phyloP scores from a whole-genome alignment of 2,329 filamentous ascomycete species.

The Zymoseptoria brevis region DNA sequence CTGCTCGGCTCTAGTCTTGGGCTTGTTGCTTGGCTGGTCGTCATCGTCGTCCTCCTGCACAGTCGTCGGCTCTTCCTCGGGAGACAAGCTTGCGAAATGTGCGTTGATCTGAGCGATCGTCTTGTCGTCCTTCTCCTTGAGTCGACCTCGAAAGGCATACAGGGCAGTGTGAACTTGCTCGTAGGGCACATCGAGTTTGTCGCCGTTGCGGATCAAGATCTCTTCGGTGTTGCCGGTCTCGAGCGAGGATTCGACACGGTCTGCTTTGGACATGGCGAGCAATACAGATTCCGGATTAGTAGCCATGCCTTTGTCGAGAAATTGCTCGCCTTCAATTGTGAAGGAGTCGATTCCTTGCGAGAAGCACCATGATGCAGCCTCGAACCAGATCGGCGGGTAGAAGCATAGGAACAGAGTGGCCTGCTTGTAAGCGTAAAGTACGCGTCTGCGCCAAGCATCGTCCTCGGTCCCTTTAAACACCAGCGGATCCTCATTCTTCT shows the following conservation, averaged over 20 bases:
- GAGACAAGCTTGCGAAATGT: constrained; percentile 40
- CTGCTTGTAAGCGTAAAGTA: constrained; percentile 88
- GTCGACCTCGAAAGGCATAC: constrained; percentile 75
- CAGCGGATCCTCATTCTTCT: constrained; percentile 76
- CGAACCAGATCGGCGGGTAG: constrained; percentile 93
- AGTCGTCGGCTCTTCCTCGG: constrained; percentile 30
- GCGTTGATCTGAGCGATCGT: constrained; percentile 49
- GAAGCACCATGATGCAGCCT: constrained; percentile 88
- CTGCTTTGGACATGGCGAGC: constrained; percentile 79
- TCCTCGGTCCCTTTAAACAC: constrained; percentile 78
- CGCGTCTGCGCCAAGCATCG: constrained; percentile 63
- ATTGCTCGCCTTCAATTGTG: constrained; percentile 58
- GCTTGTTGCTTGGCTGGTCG: constrained; percentile 39
- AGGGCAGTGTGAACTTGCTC: constrained; percentile 75
- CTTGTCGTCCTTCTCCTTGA: constrained; percentile 57
- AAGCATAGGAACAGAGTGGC: constrained; percentile 88
- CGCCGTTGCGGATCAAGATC: constrained; percentile 56
- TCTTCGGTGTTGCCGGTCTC: constrained; percentile 62
- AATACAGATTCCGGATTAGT: constrained; percentile 93
- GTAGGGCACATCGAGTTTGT: constrained; percentile 73
- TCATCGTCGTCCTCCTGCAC: constrained; percentile 46
- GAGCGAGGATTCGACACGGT: constrained; percentile 73
- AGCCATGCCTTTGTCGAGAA: constrained; percentile 71
- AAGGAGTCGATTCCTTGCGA: constrained; percentile 58
- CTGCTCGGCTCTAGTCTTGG: constrained; percentile 44